phyloP scores from a whole-genome alignment of 345 rosid species.

The Arabis alpina region DNA sequence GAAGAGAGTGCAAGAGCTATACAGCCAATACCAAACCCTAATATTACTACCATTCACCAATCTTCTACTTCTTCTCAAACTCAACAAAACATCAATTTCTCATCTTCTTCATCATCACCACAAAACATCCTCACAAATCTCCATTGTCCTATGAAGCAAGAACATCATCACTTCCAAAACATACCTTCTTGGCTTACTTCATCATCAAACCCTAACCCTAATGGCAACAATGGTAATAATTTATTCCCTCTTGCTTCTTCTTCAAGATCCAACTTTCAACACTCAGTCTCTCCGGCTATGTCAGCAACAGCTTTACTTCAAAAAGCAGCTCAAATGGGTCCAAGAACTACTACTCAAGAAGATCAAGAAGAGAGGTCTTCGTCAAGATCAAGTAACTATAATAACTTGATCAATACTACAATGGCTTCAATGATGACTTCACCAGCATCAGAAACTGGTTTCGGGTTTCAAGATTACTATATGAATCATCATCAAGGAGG shows the following conservation, averaged over 20 bases:
- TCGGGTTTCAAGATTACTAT: conserved; percentile 39
- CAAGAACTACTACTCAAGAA: conserved; percentile 35
- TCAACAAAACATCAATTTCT: conserved; percentile 24
- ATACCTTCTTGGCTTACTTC: conserved; percentile 42
- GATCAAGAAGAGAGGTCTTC: conserved; percentile 37
- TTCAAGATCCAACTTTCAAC: conserved; percentile 23
- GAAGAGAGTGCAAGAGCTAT: conserved; percentile 69
- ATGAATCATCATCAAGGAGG: conserved; percentile 39
- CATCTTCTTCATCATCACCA: conserved; percentile 16
- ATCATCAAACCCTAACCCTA: conserved; percentile 61
- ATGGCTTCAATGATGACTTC: conserved; percentile 43
- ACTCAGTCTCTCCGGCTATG: conserved; percentile 56
- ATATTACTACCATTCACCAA: conserved; percentile 41
- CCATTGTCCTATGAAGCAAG: conserved; percentile 54
- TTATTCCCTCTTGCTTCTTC: conserved; percentile 41
- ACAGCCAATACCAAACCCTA: conserved; percentile 37
- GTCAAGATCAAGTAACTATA: conserved; percentile 24
- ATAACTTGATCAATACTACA: conserved; percentile 32
- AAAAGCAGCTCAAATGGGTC: conserved; percentile 86
- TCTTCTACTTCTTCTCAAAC: conserved; percentile 32
- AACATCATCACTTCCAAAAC: conserved; percentile 44
- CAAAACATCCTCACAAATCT: conserved; percentile 34
- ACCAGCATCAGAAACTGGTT: conserved; percentile 32
- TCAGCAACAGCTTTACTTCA: conserved; percentile 94
- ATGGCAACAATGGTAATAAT: conserved; percentile 43